Percentiles rank a stretch among this genome's conserved stretches.
Evolutionary conservation across 768 basidiomycete genomes (phyloP).

Genomic region (Boletus subcaerulescens): DNA sequence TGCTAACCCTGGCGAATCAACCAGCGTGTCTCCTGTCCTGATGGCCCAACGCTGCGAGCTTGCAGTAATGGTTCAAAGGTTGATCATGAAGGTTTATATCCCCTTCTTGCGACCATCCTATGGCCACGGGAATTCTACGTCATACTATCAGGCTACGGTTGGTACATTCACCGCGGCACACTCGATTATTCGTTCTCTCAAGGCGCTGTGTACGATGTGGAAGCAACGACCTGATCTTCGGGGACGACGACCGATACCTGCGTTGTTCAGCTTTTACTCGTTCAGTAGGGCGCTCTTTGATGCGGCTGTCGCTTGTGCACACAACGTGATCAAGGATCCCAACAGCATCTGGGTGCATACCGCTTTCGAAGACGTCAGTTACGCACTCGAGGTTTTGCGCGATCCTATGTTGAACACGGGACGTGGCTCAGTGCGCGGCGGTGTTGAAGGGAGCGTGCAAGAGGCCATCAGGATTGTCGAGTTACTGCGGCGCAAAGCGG

Average conservation of each 20-base stretch:
- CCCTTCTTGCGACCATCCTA: slow-evolving; percentile 54
- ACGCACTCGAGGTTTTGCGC: slow-evolving; percentile 43
- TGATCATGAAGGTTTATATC: slow-evolving; percentile 63
- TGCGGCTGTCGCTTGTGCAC: slow-evolving; percentile 62
- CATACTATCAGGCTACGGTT: slow-evolving; percentile 51
- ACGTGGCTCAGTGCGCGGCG: slow-evolving; percentile 31
- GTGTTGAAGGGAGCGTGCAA: slow-evolving; percentile 31
- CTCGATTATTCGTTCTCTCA: slow-evolving; percentile 52
- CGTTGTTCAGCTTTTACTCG: slow-evolving; percentile 54
- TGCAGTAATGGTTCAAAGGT: slow-evolving; percentile 53
- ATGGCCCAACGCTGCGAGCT: slow-evolving; percentile 58
- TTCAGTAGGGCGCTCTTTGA: slow-evolving; percentile 63
- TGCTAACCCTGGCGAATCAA: slow-evolving; percentile 11
- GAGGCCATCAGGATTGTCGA: slow-evolving; percentile 42
- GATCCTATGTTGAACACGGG: slow-evolving; percentile 34
- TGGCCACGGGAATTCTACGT: slow-evolving; percentile 23
- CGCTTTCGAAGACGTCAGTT: slow-evolving; percentile 45
- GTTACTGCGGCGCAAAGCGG: slow-evolving; percentile 39
- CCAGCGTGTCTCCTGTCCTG: slow-evolving; percentile 35
- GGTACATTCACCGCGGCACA: slow-evolving; percentile 68
- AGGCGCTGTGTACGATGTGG: slow-evolving; percentile 41
- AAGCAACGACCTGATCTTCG: slow-evolving; percentile 34
- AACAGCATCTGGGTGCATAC: slow-evolving; percentile 43
- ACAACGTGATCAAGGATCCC: slow-evolving; percentile 56
- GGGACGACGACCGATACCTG: slow-evolving; percentile 36